phyloP scores from a whole-genome alignment of 352 stramenopile genomes.

The Thraustochytrium sp. region DNA sequence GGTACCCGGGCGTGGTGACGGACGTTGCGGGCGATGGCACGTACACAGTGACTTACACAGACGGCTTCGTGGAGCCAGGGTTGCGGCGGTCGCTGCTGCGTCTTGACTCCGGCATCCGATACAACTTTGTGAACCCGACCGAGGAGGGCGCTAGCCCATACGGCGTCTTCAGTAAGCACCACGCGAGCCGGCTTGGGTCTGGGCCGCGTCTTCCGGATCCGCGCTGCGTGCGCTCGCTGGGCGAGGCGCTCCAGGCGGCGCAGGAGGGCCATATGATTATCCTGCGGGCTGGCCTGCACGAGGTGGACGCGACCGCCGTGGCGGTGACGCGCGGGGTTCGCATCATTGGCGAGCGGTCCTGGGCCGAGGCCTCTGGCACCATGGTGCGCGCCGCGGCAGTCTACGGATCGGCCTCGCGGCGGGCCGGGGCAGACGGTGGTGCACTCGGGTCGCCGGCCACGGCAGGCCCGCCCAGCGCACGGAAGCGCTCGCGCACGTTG shows the following conservation, averaged over 20 bases:
- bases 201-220: not conserved
- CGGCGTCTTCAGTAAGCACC: constrained; percentile 57
- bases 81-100: not conserved
- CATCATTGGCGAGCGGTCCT: constrained; percentile 22
- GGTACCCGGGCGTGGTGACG: constrained; percentile 15
- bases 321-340: not conserved
- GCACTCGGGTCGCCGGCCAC: too few relatives aligned
- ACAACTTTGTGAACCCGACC: constrained; percentile 50
- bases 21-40: constrained; percentile 1
- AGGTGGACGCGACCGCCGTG: not conserved
- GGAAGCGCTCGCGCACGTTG: too few relatives aligned
- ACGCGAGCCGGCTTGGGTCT: constrained; percentile 60
- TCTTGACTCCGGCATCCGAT: constrained; percentile 53
- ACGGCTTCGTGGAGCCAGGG: not conserved
- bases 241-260: constrained; percentile 61
- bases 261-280: constrained; percentile 68
- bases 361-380: not conserved
- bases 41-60: constrained; percentile 37
- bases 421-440: not conserved
- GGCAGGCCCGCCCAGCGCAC: too few relatives aligned
- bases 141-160: constrained; percentile 57
- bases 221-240: constrained; percentile 47
- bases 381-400: not conserved
- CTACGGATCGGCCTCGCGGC: not conserved
- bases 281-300: constrained; percentile 36